phyloP scores from a whole-genome alignment of 495 filamentous ascomycete species.

The Penicillium coffeae region DNA sequence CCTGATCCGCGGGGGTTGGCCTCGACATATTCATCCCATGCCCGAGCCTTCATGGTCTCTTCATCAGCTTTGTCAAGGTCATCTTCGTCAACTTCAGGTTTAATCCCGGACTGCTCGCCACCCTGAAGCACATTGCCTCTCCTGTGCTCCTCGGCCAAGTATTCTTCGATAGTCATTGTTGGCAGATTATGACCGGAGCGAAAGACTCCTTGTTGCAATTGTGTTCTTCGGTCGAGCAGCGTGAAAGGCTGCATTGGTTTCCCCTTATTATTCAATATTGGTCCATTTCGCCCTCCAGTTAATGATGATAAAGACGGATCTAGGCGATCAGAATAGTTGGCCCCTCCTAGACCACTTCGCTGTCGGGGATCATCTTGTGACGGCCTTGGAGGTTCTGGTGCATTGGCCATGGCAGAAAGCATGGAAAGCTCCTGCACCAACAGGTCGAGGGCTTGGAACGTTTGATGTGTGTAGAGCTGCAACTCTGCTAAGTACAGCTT shows the following conservation, averaged over 20 bases:
- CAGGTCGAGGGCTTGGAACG: conserved; percentile 81
- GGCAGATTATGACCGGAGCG: conserved; percentile 86
- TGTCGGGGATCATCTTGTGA: conserved; percentile 49
- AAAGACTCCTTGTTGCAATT: conserved; percentile 81
- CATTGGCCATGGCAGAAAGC: conserved; percentile 63
- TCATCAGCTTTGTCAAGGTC: conserved; percentile 77
- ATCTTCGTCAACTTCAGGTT: conserved; percentile 80
- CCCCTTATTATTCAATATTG: conserved; percentile 74
- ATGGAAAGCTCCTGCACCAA: conserved; percentile 81
- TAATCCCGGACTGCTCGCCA: conserved; percentile 69
- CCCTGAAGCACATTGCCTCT: conserved; percentile 82
- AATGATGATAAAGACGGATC: conserved; percentile 59
- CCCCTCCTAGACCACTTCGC: conserved; percentile 31
- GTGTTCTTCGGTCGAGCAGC: conserved; percentile 70
- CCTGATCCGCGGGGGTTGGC: conserved; percentile 83
- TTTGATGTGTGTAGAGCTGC: conserved; percentile 66
- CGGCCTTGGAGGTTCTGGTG: conserved; percentile 23
- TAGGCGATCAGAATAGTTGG: conserved; percentile 70
- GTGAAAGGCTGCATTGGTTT: conserved; percentile 92
- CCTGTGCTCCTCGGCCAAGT: conserved; percentile 83
- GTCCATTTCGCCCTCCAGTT: conserved; percentile 56
- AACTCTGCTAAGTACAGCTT: conserved; percentile 73
- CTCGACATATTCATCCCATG: conserved; percentile 94
- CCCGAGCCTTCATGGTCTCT: conserved; percentile 88
- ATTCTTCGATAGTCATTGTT: conserved; percentile 98